These are phyloP conservation scores for Nothophaeocryptopus gaeumannii DNA, from an alignment of 2,329 filamentous ascomycete genomes.

Conservation along the genomic window DNA sequence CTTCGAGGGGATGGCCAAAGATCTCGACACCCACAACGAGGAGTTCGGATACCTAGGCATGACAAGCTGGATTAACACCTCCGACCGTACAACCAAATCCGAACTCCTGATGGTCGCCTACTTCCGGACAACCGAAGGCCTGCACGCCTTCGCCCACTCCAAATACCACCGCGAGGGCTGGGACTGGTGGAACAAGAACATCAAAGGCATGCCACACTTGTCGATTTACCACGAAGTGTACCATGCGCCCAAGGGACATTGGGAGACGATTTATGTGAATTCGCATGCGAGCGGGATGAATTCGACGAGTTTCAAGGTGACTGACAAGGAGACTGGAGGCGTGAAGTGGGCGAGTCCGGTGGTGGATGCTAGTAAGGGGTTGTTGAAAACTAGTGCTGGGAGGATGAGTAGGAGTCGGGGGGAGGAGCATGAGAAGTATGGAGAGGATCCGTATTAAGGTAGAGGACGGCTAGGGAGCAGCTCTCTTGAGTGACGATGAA, in stretches of 20 bases:
- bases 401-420: conserved; percentile 32
- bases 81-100: conserved; percentile 40
- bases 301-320: conserved; percentile 24
- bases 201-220: conserved; percentile 41
- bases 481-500: too few species aligned
- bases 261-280: conserved; percentile 54
- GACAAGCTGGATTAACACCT: conserved; percentile 41
- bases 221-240: conserved; percentile 58
- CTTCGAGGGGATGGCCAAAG: conserved; percentile 41
- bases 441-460: conserved; percentile 14
- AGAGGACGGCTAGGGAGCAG: too few species aligned
- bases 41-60: conserved; percentile 50
- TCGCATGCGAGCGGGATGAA: conserved; percentile 36
- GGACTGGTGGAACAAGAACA: conserved; percentile 48
- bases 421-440: conserved; percentile 30
- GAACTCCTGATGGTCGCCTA: conserved; percentile 48
- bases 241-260: conserved; percentile 42
- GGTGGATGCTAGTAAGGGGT: conserved; percentile 36
- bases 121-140: conserved; percentile 49
- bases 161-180: conserved; percentile 49
- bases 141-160: conserved; percentile 54
- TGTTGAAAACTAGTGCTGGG: conserved; percentile 35
- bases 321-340: conserved; percentile 23
- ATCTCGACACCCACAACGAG: conserved; percentile 37
- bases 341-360: conserved; percentile 32